Evolutionary conservation across 1,284 basidiomycete species (phyloP).

Genomic region (Thecaphora thlaspeos): DNA sequence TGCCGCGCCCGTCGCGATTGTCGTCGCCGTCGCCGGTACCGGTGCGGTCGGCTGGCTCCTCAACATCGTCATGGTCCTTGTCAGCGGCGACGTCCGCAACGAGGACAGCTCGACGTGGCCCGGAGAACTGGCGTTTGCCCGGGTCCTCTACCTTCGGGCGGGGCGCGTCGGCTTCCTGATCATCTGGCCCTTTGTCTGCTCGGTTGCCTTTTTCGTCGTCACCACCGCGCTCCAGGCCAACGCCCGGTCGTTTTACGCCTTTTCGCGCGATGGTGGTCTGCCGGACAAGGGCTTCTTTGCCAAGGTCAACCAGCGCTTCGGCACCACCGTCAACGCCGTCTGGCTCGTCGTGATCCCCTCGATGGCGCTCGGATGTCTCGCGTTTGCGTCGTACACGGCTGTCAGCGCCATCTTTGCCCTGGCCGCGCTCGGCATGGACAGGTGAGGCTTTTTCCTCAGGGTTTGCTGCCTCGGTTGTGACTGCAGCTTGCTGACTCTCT

Average conservation of each 20-base stretch:
- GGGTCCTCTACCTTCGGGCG: constrained; percentile 48
- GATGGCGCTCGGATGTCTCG: constrained; percentile 46
- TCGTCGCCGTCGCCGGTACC: constrained; percentile 70
- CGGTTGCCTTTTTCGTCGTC: constrained; percentile 58
- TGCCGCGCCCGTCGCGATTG: constrained; percentile 73
- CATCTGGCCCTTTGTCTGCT: constrained; percentile 55
- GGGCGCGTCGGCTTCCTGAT: constrained; percentile 68
- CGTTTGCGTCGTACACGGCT: constrained; percentile 47
- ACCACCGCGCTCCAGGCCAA: constrained; percentile 74
- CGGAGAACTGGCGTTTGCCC: constrained; percentile 54
- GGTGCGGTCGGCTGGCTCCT: constrained; percentile 53
- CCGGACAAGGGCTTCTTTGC: constrained; percentile 81
- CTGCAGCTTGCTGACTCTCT: no score
- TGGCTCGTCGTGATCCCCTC: constrained; percentile 69
- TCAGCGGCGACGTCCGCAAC: constrained; percentile 62
- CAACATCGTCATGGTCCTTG: constrained; percentile 70
- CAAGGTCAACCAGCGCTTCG: constrained; percentile 63
- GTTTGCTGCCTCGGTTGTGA: no score
- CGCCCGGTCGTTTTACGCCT: constrained; percentile 83
- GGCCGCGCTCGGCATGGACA: constrained; percentile 75
- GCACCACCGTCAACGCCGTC: constrained; percentile 79
- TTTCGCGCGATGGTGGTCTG: constrained; percentile 79
- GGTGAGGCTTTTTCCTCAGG: no score
- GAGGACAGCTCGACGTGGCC: constrained; percentile 40
- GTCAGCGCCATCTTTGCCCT: constrained; percentile 55